Base-by-base conservation (phyloP, 306 rosid genomes). In the Spatholobus suberectus region DNA sequence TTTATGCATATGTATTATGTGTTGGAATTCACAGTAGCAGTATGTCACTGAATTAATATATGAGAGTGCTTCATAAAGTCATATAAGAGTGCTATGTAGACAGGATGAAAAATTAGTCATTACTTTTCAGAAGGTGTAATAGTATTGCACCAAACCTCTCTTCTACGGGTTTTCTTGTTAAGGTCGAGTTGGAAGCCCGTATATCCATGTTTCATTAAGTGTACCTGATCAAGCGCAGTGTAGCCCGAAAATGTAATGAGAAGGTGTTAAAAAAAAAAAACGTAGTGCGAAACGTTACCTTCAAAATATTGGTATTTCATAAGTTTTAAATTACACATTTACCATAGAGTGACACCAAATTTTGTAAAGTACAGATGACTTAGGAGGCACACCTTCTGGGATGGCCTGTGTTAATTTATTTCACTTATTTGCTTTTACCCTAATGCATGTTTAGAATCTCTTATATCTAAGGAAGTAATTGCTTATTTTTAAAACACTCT, bases 1-100 rank as follows among this genome's bases (percentile, higher is more conserved):
- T 27, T 65, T 8, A 61, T 81, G 38, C 27, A 27, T 17, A 18
- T 40, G 70, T 43, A 38, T 57, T 74, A 44, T 82, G 82, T 61
- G 13, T 23, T 70, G 67, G 57, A 72, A 34, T 78, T 76, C 38
- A 26, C 21, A 51, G 37, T 18, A 8, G 38, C 14, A 21, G 51
- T 4, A 17, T 5, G 72, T 21, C 2, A 14, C 34, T 62, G 77
- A n/a, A 52, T 27, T 0, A 12, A 18, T 73, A 40, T 8, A n/a
- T n/a, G n/a, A n/a, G 4, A 1, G 20, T 17, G 20, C 15, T 41
- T n/a, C 7, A 11, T 5, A 1, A 74, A 10, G 23, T 6, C 3
- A 4, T 5, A 17, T 9, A 5, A 5, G 57, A 46, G 10, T n/a
- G 26, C 4, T 17, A 6, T 51, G 4, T 3, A 21, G 17, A 13